These are phyloP conservation scores for Chenopodium berlandieri DNA, from an alignment of 148 eudicot species.

Conservation along the genomic window DNA sequence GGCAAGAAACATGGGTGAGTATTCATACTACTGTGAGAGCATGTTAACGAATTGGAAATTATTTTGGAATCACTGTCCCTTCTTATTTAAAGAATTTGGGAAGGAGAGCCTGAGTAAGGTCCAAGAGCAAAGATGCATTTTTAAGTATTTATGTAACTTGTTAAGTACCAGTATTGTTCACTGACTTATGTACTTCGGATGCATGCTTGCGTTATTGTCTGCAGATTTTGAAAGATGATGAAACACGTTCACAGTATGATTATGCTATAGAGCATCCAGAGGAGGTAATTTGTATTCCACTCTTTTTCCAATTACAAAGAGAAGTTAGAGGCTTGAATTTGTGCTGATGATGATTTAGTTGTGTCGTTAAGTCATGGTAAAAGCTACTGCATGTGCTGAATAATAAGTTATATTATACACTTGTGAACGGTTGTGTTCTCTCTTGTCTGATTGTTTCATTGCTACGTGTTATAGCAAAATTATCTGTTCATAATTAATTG, in stretches of 20 bases:
- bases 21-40: neutral
- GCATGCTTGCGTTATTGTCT: constrained; percentile 8
- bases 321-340: neutral
- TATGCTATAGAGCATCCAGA: constrained; percentile 97
- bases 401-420: neutral
- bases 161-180: too few relatives aligned
- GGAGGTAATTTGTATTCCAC: constrained; percentile 44
- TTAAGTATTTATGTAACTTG: too few relatives aligned
- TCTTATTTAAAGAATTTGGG: too few relatives aligned
- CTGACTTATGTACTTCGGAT: neutral
- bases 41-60: neutral
- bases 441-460: neutral
- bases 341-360: neutral
- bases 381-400: neutral
- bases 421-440: neutral
- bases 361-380: neutral
- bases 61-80: neutral
- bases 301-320: neutral
- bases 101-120: neutral
- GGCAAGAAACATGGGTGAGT: neutral
- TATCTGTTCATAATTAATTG: neutral
- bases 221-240: constrained; percentile 91
- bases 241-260: constrained; percentile 79
- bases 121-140: neutral
- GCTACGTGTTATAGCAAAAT: neutral